Evolutionary conservation across 2,329 filamentous ascomycete genomes (phyloP).

Genomic region (Grosmannia huntii): DNA sequence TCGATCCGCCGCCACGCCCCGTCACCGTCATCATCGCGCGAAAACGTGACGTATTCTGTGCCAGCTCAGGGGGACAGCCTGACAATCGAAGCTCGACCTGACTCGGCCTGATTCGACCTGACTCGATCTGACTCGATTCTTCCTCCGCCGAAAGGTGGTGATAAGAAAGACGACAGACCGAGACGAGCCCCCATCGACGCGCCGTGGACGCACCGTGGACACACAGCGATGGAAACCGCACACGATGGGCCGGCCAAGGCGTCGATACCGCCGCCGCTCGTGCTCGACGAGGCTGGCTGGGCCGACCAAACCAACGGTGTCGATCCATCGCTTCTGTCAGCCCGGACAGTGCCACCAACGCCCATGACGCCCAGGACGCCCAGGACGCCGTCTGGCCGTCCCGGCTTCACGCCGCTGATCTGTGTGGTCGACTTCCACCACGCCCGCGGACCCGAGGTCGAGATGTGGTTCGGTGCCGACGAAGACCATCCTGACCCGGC

Average conservation of each 20-base stretch:
- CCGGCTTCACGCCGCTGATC: conserved; percentile 51
- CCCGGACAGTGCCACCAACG: not conserved
- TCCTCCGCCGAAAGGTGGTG: not conserved
- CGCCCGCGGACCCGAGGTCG: conserved; percentile 80
- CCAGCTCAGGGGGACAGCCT: not conserved
- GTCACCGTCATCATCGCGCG: not conserved
- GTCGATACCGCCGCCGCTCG: not conserved
- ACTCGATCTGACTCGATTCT: not conserved
- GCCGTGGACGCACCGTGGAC: not conserved
- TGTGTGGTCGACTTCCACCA: conserved; percentile 78
- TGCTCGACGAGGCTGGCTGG: not conserved
- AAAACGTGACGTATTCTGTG: not conserved
- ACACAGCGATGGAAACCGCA: not conserved
- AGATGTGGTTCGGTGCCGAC: conserved; percentile 68
- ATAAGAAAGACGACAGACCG: not conserved
- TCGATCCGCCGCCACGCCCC: not conserved
- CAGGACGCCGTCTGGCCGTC: conserved; percentile 15
- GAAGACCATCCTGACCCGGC: conserved; percentile 66
- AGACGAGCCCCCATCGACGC: not conserved
- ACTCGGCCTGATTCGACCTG: not conserved
- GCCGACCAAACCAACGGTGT: not conserved
- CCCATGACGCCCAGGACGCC: not conserved
- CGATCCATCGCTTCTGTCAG: no score
- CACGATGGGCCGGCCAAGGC: not conserved
- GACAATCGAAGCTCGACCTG: not conserved